phyloP scores from a whole-genome alignment of 2,329 filamentous ascomycete species.

The Diplodia intermedia region DNA sequence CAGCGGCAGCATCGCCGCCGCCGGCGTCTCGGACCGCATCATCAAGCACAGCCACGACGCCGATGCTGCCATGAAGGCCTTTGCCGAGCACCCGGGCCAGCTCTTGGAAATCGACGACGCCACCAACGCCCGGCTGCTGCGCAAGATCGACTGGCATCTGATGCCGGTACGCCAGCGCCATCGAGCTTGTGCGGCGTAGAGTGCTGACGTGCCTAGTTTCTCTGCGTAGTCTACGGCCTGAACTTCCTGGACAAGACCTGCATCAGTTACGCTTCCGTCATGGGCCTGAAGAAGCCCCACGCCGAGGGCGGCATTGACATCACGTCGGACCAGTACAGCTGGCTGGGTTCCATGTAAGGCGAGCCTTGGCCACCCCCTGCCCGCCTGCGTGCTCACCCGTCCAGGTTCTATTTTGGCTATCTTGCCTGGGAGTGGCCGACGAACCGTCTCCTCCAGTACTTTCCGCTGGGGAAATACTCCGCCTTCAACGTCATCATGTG shows the following conservation, averaged over 20 bases:
- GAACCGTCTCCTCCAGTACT: conserved; percentile 66
- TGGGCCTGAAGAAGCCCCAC: conserved; percentile 53
- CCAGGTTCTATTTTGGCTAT: conserved; percentile 59
- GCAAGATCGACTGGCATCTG: conserved; percentile 67
- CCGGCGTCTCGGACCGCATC: conserved; percentile 13
- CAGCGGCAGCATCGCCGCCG: conserved; percentile 13
- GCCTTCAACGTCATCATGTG: conserved; percentile 69
- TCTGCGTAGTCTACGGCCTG: conserved; percentile 59
- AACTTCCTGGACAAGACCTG: conserved; percentile 68
- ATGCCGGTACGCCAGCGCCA: conserved; percentile 55
- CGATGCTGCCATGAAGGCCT: conserved; percentile 67
- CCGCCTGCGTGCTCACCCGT: background rate
- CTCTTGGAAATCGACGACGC: conserved; percentile 61
- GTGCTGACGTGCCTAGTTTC: conserved; percentile 21
- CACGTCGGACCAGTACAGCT: conserved; percentile 60
- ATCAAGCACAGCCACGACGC: conserved; percentile 62
- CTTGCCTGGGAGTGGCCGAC: conserved; percentile 71
- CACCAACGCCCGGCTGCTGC: conserved; percentile 65
- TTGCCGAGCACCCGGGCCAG: conserved; percentile 58
- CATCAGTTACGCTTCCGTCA: conserved; percentile 59
- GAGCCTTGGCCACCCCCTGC: too few relatives aligned
- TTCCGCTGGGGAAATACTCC: conserved; percentile 72
- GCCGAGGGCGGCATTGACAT: conserved; percentile 53
- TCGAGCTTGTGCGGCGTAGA: background rate
- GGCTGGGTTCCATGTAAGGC: conserved; percentile 53